These are phyloP conservation scores for Pythium angustatum DNA, from an alignment of 352 stramenopile species.

Conservation along the genomic window DNA sequence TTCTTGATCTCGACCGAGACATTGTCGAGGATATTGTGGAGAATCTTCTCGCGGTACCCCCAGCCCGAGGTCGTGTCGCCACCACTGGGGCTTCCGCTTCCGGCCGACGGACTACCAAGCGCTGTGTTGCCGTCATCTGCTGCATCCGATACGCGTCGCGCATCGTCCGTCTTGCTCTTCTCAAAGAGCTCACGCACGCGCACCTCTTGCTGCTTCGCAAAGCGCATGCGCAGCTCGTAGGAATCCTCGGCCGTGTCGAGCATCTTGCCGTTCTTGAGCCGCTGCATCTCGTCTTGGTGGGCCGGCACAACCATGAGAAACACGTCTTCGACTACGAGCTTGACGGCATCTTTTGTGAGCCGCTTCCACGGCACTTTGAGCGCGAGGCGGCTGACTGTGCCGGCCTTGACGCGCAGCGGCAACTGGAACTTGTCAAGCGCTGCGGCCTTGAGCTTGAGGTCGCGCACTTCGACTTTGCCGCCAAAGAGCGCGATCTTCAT, in stretches of 20 bases:
- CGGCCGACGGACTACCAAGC: conserved; percentile 1
- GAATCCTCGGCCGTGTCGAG: conserved; percentile 49
- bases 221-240: conserved; percentile 62
- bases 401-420: conserved; percentile 74
- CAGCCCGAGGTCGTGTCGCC: conserved; percentile 57
- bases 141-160: conserved; percentile 26
- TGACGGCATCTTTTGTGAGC: conserved; percentile 74
- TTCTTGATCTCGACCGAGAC: conserved; percentile 80
- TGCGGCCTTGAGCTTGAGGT: conserved; percentile 68
- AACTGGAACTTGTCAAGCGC: conserved; percentile 80
- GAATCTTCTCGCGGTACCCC: conserved; percentile 80
- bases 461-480: conserved; percentile 81
- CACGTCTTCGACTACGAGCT: conserved; percentile 77
- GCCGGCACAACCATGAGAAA: conserved; percentile 69
- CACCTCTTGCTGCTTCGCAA: conserved; percentile 83
- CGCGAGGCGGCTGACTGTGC: conserved; percentile 58
- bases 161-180: conserved; percentile 61
- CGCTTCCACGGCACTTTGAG: conserved; percentile 88
- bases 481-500: conserved; percentile 86
- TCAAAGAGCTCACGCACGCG: conserved; percentile 75
- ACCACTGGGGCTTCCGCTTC: conserved; percentile 8
- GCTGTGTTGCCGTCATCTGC: conserved; percentile 11
- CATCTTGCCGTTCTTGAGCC: conserved; percentile 26
- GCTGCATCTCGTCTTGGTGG: conserved; percentile 57
- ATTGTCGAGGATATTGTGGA: conserved; percentile 85